phyloP scores from a whole-genome alignment of 1,284 basidiomycete genomes.

The Leccinum solheimii region DNA sequence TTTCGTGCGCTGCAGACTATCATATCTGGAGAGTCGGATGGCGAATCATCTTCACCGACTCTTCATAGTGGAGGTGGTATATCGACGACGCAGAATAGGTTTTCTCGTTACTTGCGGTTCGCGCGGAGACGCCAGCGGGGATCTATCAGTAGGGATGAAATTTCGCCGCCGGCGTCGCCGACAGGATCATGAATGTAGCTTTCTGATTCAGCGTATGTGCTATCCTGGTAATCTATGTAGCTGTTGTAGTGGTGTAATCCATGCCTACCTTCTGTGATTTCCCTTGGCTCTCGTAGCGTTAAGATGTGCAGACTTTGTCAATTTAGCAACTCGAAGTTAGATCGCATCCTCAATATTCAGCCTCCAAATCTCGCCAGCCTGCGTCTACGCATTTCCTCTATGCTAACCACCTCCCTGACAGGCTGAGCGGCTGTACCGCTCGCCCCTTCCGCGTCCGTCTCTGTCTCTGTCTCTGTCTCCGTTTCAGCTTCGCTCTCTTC shows the following conservation, averaged over 20 bases:
- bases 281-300: background rate
- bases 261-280: background rate
- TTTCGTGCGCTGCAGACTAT: conserved; percentile 53
- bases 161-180: conserved; percentile 13
- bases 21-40: conserved; percentile 38
- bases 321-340: background rate
- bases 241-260: background rate
- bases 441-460: conserved; percentile 24
- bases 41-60: conserved; percentile 24
- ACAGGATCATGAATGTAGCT: conserved; percentile 11
- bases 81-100: conserved; percentile 43
- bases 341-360: conserved; percentile 35
- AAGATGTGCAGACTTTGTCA: background rate
- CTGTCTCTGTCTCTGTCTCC: conserved; percentile 23
- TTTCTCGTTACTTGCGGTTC: conserved; percentile 68
- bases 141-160: conserved; percentile 29
- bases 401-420: conserved; percentile 43
- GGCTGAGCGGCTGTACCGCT: conserved; percentile 19
- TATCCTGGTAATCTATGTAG: background rate
- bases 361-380: conserved; percentile 77
- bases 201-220: background rate
- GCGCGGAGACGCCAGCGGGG: conserved; percentile 47
- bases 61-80: conserved; percentile 27
- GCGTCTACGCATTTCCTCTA: conserved; percentile 77
- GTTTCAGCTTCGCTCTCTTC: conserved; percentile 18